Evolutionary conservation across 345 rosid species (phyloP).

Genomic region (Turnera subulata): DNA sequence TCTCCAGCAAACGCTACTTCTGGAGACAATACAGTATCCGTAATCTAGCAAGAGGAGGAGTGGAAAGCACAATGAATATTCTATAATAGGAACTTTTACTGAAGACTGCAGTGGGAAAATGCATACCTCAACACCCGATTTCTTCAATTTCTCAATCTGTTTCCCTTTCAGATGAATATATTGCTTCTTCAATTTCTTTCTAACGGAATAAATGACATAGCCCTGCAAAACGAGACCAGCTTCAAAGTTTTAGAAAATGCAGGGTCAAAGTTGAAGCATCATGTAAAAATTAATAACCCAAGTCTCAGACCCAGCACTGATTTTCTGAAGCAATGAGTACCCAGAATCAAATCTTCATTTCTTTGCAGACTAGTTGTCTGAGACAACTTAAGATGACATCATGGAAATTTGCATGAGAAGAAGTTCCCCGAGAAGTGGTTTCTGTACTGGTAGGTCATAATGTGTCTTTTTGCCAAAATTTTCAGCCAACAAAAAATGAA

Average conservation of each 20-base stretch:
- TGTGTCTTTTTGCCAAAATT: neutral
- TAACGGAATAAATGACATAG: constrained; percentile 71
- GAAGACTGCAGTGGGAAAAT: constrained; percentile 2
- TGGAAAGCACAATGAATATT: constrained; percentile 15
- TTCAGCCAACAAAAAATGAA: neutral
- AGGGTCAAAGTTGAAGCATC: constrained; percentile 4
- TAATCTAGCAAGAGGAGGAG: constrained; percentile 53
- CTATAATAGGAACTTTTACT: neutral
- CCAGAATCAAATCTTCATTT: too few species aligned
- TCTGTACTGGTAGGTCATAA: neutral
- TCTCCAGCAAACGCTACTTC: constrained; percentile 97
- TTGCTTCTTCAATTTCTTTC: constrained; percentile 89
- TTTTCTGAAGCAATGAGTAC: too few species aligned
- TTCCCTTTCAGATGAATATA: constrained; percentile 87
- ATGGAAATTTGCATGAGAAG: neutral
- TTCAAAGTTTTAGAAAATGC: neutral
- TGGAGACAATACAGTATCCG: constrained; percentile 75
- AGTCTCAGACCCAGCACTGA: too few species aligned
- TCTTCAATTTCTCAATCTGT: constrained; percentile 88
- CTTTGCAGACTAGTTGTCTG: neutral
- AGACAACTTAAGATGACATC: neutral
- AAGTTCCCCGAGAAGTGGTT: neutral
- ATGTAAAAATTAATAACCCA: neutral
- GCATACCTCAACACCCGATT: constrained; percentile 76
- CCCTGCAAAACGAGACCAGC: constrained; percentile 62